Conservation (phyloP, 208 protist species). For the Acanthamoeba divionensis region DNA sequence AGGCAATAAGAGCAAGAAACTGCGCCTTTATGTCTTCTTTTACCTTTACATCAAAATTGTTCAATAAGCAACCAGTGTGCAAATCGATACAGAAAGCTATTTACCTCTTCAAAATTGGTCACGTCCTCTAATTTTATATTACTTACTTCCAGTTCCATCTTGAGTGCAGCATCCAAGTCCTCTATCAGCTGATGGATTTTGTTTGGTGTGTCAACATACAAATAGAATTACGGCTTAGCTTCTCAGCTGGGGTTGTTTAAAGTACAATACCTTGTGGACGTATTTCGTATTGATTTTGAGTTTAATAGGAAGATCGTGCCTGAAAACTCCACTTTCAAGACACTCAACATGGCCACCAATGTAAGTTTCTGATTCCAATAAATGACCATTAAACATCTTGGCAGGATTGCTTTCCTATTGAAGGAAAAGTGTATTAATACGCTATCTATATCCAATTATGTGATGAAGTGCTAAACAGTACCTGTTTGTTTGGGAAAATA, state of each 20-base stretch:
- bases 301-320: constrained; percentile 89
- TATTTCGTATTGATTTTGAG: constrained; percentile 51
- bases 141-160: constrained; percentile 75
- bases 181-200: constrained; percentile 95
- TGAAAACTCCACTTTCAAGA: constrained; percentile 91
- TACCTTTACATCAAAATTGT: no score
- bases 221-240: no score
- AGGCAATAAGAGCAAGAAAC: neutral
- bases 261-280: constrained; percentile 7
- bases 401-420: constrained; percentile 53
- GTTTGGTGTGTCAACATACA: no score
- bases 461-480: neutral
- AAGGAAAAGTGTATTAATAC: neutral
- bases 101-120: constrained; percentile 87
- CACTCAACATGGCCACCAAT: constrained; percentile 91
- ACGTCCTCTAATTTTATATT: constrained; percentile 83
- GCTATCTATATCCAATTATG: neutral
- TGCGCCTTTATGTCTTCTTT: neutral
- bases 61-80: no score
- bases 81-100: no score
- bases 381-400: constrained; percentile 94
- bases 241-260: no score
- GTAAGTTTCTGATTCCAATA: constrained; percentile 99
- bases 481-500: constrained; percentile 98
- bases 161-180: constrained; percentile 88